Base-by-base conservation (phyloP, 441 rosid genomes). In the Adansonia madagascariensis region DNA sequence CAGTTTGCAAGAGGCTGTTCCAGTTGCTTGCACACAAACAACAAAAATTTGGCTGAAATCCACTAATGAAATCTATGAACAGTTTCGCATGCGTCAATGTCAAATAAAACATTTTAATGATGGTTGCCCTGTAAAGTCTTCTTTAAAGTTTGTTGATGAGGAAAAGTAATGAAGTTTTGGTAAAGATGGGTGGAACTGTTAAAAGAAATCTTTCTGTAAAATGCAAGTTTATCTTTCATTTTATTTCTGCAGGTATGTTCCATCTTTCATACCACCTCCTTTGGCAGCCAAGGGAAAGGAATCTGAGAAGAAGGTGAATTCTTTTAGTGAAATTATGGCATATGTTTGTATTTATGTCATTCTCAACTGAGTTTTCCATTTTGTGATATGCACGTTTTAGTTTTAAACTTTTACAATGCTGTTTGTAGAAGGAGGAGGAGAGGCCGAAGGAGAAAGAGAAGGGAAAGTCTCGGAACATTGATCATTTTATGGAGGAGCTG, bases 221-320 rank as follows among this genome's bases (percentile, higher is more conserved):
- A 77, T 78, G 81, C 91, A 85, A 85, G 81, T 84, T 89, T 89
- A 88, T 84, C 82, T 50, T 79, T 65, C 64, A 67, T 80, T 53
- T 82, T 79, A 75, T 82, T 78, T 83, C 79, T 90, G 93, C 89
- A 96, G 99, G 92, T 96, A 96, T 88, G 98, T 96, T 78, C 99
- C 99, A 82, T 96, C 99, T 85, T 96, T 96, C 77, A 82, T 96
- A 84, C 99, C 99, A 71, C 99, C 99, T 80, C 96, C 97, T 68
- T 50, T 94, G 93, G 90, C 97, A 52, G 80, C 92, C 78, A 96
- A 89, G 87, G 99, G 94, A 84, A 96, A 87, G 81, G 99, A 96
- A 78, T 77, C 89, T 47, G 98, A 94, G 82, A 96, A 82, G 88
- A 93, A 90, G 98, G 99, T 96, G 15, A 78, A 87, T 80, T 79